These are phyloP conservation scores for Colletotrichum sidae DNA, from an alignment of 2,329 filamentous ascomycete genomes.

Conservation along the genomic window DNA sequence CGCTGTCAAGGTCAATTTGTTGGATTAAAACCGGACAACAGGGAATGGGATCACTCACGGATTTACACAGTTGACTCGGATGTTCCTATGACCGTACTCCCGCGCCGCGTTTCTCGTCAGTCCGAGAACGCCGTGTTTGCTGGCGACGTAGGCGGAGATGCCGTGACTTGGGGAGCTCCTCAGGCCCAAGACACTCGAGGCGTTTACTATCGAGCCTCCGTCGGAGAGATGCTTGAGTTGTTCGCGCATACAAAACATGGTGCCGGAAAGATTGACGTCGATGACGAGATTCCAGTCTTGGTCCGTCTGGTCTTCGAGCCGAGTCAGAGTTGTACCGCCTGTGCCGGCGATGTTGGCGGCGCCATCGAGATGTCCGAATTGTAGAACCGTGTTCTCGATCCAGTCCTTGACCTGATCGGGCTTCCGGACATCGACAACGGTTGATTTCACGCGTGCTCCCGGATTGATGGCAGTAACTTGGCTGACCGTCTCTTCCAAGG, in stretches of 20 bases:
- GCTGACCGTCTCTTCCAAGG: constrained; percentile 43
- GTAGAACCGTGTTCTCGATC: constrained; percentile 45
- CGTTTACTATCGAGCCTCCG: constrained; percentile 60
- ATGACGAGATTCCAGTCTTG: constrained; percentile 43
- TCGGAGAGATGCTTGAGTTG: constrained; percentile 48
- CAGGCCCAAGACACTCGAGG: constrained; percentile 32
- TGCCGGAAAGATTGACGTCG: constrained; percentile 43
- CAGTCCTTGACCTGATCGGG: constrained; percentile 46
- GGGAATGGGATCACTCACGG: neutral
- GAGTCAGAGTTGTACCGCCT: constrained; percentile 39
- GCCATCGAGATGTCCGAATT: constrained; percentile 48
- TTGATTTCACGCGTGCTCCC: constrained; percentile 6
- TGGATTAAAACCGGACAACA: neutral
- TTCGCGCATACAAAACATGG: constrained; percentile 45
- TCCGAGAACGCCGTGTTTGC: constrained; percentile 20
- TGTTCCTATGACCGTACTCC: constrained; percentile 3
- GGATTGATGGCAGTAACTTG: constrained; percentile 1
- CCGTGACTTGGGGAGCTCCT: neutral
- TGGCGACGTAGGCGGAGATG: neutral
- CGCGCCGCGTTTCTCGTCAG: constrained; percentile 13
- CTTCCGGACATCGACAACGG: constrained; percentile 45
- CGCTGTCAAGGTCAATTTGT: neutral
- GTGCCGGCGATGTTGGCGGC: constrained; percentile 53
- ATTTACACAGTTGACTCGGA: constrained; percentile 17
- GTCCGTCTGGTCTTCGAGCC: constrained; percentile 39